These are phyloP conservation scores for Recurvomyces mirabilis DNA, from an alignment of 495 filamentous ascomycete species.

Conservation along the genomic window DNA sequence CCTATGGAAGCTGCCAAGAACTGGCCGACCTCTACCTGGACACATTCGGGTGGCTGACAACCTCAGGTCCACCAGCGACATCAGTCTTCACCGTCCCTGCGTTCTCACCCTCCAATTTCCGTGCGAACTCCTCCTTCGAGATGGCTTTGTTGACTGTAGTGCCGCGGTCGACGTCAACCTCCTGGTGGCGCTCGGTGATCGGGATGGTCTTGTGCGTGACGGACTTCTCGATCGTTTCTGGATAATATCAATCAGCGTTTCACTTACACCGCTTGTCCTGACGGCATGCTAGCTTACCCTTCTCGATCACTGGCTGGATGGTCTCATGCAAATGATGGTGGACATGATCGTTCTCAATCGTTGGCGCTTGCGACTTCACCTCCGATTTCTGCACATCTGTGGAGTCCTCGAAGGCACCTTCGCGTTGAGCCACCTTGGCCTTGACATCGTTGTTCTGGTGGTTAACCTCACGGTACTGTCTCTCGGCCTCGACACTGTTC, in stretches of 20 bases:
- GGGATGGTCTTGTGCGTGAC: constrained; percentile 56
- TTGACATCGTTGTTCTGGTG: constrained; percentile 38
- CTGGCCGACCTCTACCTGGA: too few relatives aligned
- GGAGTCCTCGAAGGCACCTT: constrained; percentile 37
- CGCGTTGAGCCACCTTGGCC: constrained; percentile 35
- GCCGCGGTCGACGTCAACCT: constrained; percentile 46
- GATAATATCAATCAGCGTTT: background rate
- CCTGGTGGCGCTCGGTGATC: constrained; percentile 52
- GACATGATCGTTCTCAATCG: constrained; percentile 46
- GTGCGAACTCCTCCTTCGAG: constrained; percentile 45
- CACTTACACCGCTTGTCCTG: background rate
- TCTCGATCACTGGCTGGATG: constrained; percentile 52
- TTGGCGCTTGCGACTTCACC: constrained; percentile 36
- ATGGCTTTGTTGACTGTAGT: constrained; percentile 45
- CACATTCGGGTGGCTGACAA: too few relatives aligned
- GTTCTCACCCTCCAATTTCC: constrained; percentile 12
- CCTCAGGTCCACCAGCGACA: too few relatives aligned
- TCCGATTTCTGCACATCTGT: constrained; percentile 35
- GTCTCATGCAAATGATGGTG: constrained; percentile 52
- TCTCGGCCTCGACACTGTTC: constrained; percentile 31
- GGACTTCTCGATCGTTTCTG: constrained; percentile 47
- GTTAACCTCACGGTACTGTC: constrained; percentile 40
- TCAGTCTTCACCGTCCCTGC: background rate
- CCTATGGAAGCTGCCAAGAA: too few relatives aligned
- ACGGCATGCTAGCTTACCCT: constrained; percentile 21